Conservation (phyloP, 805 yeast species). For the Lipomyces sp. region DNA sequence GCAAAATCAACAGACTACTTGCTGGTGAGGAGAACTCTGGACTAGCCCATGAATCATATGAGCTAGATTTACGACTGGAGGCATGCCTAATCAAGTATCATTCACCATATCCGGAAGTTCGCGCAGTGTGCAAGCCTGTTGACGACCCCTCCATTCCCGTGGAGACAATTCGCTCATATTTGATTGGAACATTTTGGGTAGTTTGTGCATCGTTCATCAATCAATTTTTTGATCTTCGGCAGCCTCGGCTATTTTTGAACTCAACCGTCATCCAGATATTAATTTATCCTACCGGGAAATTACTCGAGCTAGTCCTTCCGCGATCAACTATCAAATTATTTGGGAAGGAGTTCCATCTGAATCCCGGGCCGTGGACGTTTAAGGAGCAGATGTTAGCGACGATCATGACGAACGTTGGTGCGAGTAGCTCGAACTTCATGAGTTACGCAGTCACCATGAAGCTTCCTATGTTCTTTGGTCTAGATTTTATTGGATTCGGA, state of each 20-base stretch:
- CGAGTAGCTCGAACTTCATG: slow-evolving; percentile 46
- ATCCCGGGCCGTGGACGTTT: slow-evolving; percentile 66
- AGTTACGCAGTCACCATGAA: slow-evolving; percentile 50
- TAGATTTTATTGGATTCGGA: slow-evolving; percentile 19
- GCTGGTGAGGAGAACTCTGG: slow-evolving; percentile 40
- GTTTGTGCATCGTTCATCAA: slow-evolving; percentile 61
- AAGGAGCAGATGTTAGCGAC: slow-evolving; percentile 72
- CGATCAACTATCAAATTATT: slow-evolving; percentile 56
- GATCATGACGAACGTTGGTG: slow-evolving; percentile 41
- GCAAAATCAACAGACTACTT: slow-evolving; percentile 44
- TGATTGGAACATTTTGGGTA: slow-evolving; percentile 57
- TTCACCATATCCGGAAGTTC: slow-evolving; percentile 54
- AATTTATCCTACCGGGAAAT: slow-evolving; percentile 62
- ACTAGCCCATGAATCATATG: slow-evolving; percentile 8
- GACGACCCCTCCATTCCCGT: slow-evolving; percentile 55
- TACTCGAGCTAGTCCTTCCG: slow-evolving; percentile 53
- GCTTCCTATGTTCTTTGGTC: slow-evolving; percentile 18
- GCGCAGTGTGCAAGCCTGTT: slow-evolving; percentile 39
- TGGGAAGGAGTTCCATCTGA: slow-evolving; percentile 52
- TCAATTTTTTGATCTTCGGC: slow-evolving; percentile 60
- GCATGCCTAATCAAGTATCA: slow-evolving; percentile 23
- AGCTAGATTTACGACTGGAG: slow-evolving; percentile 12
- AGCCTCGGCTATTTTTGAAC: slow-evolving; percentile 57
- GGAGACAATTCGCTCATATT: slow-evolving; percentile 60
- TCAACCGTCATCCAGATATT: slow-evolving; percentile 61